phyloP scores from a whole-genome alignment of 345 rosid species.

The Mangifera indica region DNA sequence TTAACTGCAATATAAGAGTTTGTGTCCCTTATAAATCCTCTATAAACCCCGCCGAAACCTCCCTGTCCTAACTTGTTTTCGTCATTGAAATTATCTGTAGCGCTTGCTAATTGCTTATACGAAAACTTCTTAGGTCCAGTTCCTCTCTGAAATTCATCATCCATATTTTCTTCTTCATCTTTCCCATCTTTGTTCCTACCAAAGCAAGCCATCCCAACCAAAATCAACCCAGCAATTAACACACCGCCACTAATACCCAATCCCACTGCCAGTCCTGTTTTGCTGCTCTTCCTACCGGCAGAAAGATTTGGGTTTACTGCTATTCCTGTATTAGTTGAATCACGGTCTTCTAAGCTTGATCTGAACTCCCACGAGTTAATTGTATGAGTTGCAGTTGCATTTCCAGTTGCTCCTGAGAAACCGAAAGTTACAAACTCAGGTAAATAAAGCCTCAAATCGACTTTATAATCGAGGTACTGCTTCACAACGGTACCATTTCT shows the following conservation, averaged over 20 bases:
- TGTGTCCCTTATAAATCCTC: conserved; percentile 14
- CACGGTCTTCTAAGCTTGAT: background rate
- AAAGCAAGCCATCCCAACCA: background rate
- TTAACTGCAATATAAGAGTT: conserved; percentile 26
- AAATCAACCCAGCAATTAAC: background rate
- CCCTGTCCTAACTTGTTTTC: conserved; percentile 28
- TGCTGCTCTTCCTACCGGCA: too few species aligned
- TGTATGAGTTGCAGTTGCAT: conserved; percentile 14
- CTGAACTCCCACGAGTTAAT: conserved; percentile 27
- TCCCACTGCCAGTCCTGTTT: too few species aligned
- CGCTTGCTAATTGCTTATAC: conserved; percentile 18
- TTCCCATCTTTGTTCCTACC: background rate
- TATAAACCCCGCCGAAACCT: conserved; percentile 30
- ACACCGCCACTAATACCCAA: background rate
- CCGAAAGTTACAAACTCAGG: conserved; percentile 26
- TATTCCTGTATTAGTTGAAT: background rate
- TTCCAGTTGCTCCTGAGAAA: conserved; percentile 29
- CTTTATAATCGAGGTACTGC: background rate
- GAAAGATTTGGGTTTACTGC: too few species aligned
- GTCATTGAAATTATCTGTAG: conserved; percentile 23
- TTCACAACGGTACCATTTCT: background rate
- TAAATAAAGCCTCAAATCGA: conserved; percentile 15
- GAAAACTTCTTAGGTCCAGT: conserved; percentile 26
- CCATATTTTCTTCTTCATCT: background rate
- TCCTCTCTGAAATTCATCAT: conserved; percentile 19